Base-by-base conservation (phyloP, 495 filamentous ascomycete species). In the Daldinia vernicosa region DNA sequence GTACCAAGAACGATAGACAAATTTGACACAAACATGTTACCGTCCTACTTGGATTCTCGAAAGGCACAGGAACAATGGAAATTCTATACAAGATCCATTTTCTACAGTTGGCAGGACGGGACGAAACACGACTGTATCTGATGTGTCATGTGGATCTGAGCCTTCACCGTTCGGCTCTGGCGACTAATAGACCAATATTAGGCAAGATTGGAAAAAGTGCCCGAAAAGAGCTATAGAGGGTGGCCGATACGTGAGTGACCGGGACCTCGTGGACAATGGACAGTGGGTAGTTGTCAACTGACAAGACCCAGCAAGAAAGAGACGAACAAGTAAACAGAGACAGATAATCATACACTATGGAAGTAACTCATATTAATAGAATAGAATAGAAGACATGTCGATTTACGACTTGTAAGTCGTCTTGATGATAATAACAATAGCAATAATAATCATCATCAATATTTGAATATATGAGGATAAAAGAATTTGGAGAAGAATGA, bases 241-340 rank as follows among this genome's bases (percentile, higher is more conserved):
- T 33, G 28, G 27, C 14, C 26, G 52, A 55, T 55, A 32, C 50
- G 27, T 53, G 47, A 50, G 51, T 73, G 61, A 73, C 66, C 60
- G 66, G 55, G 32, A 62, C 35, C 70, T 62, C 66, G 66, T 73
- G 70, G 55, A 59, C 66, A 69, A 47, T 35, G 43, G 56, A 47
- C 40, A 33, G 37, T 30, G 22, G 30, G 28, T 45, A 27, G 47
- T 22, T 30, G 55, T 72, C 69, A 66, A 72, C 59, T 67, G 69
- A 72, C 63, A 60, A 54, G 26, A 15, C 27, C 24, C 37, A 33
- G 56, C 17, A 45, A 30, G 56, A 27, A 45, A 30, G 56, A 60
- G n/a, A 24, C 22, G 37, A 40, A 40, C 37, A 52, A n/a, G 35
- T 15, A n/a, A 6, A 58, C 43, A 33, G 27, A 52, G 32, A 69